phyloP scores from a whole-genome alignment of 2,329 filamentous ascomycete species.

The Plectosphaerella cucumerina region DNA sequence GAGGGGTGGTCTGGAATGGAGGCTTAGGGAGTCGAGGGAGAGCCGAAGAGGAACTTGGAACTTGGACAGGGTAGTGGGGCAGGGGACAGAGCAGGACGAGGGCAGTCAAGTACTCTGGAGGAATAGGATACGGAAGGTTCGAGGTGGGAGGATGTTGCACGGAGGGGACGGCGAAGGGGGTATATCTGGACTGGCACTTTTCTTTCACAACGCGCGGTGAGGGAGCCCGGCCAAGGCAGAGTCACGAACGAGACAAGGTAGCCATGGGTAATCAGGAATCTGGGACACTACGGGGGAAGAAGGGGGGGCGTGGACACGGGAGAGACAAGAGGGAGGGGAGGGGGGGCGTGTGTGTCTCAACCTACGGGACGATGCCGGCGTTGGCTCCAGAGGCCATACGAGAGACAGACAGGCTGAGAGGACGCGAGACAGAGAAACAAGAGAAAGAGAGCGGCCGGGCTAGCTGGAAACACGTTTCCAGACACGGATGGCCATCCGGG shows the following conservation, averaged over 20 bases:
- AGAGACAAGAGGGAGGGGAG: not conserved
- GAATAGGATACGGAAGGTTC: not conserved
- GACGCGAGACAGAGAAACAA: not conserved
- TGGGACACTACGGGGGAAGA: not conserved
- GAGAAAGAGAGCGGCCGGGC: too few species aligned
- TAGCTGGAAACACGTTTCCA: too few species aligned
- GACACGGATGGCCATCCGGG: not conserved
- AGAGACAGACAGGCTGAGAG: not conserved
- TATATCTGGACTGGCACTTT: not conserved
- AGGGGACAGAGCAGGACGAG: not conserved
- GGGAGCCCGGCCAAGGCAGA: not conserved
- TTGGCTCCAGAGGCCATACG: not conserved
- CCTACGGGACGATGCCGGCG: too few species aligned
- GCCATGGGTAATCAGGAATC: not conserved
- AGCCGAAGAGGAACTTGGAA: not conserved
- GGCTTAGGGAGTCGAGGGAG: not conserved
- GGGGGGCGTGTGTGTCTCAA: too few species aligned
- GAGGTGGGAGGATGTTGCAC: not conserved
- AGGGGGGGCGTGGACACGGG: constrained; percentile 1
- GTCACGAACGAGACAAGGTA: not conserved
- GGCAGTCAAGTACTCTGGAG: not conserved
- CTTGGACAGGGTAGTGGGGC: not conserved
- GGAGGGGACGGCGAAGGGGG: not conserved
- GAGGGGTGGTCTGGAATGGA: not conserved
- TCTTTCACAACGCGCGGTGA: not conserved